phyloP scores from a whole-genome alignment of 345 rosid species.

The Conringia planisiliqua region DNA sequence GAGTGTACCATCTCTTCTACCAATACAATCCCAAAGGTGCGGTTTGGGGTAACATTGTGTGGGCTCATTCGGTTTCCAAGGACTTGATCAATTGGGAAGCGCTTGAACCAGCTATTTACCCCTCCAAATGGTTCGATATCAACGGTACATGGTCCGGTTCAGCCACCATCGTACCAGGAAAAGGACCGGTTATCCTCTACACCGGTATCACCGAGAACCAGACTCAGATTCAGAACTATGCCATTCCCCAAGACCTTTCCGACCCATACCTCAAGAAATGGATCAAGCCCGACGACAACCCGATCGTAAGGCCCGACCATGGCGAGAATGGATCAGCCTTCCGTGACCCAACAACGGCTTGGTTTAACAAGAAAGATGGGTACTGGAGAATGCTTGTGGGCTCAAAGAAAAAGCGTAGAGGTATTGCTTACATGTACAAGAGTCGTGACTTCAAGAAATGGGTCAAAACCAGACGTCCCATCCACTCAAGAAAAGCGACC shows the following conservation, averaged over 20 bases:
- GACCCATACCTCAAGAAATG: constrained; percentile 76
- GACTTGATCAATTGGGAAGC: constrained; percentile 76
- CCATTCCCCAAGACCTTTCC: constrained; percentile 59
- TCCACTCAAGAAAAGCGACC: constrained; percentile 52
- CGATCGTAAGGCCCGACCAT: constrained; percentile 41
- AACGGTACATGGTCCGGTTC: constrained; percentile 94
- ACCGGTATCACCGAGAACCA: constrained; percentile 57
- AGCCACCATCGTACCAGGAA: constrained; percentile 57
- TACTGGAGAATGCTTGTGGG: constrained; percentile 68
- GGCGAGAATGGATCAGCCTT: constrained; percentile 64
- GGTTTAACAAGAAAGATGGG: constrained; percentile 50
- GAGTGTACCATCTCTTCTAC: constrained; percentile 77
- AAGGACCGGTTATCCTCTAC: constrained; percentile 66
- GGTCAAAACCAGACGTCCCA: constrained; percentile 57
- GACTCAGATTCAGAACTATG: constrained; percentile 69
- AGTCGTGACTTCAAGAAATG: constrained; percentile 67
- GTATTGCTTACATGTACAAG: constrained; percentile 61
- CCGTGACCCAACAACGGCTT: constrained; percentile 92
- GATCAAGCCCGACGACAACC: constrained; percentile 76
- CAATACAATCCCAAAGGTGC: constrained; percentile 90
- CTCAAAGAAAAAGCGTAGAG: constrained; percentile 43
- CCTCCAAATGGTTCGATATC: constrained; percentile 59
- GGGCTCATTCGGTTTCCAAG: constrained; percentile 92
- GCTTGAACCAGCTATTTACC: constrained; percentile 62
- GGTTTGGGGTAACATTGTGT: constrained; percentile 89